phyloP scores from a whole-genome alignment of 306 rosid genomes.

The Quercus cerris region DNA sequence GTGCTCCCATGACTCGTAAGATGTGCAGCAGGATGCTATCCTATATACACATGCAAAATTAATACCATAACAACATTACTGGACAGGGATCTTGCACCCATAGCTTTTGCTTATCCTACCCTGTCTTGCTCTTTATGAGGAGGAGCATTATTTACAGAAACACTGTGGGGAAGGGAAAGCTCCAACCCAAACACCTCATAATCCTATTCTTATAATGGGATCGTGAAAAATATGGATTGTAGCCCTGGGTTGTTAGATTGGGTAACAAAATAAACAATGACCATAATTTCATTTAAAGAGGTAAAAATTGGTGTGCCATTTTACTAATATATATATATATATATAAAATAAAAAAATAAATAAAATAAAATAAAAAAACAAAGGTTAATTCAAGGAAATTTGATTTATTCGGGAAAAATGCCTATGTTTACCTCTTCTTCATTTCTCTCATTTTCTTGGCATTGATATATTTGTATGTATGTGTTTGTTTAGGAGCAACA shows the following conservation, averaged over 20 bases:
- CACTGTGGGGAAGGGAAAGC: background rate
- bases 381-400: background rate
- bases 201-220: background rate
- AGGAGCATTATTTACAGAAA: background rate
- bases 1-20: background rate
- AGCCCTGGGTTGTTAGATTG: background rate
- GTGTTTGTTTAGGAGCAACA: conserved; percentile 71
- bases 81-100: background rate
- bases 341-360: background rate
- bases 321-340: background rate
- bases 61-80: background rate
- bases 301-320: background rate
- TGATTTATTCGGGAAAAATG: background rate
- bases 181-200: background rate
- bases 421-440: conserved; percentile 17
- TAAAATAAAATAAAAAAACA: background rate
- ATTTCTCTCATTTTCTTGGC: conserved; percentile 14
- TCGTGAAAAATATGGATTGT: background rate
- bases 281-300: background rate
- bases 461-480: conserved; percentile 18
- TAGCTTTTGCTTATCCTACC: background rate
- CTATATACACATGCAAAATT: background rate
- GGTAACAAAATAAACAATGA: background rate
- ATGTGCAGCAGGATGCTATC: background rate
- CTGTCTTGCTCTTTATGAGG: background rate